phyloP scores from a whole-genome alignment of 1,284 basidiomycete species.

The Phaffia rhodozyma region DNA sequence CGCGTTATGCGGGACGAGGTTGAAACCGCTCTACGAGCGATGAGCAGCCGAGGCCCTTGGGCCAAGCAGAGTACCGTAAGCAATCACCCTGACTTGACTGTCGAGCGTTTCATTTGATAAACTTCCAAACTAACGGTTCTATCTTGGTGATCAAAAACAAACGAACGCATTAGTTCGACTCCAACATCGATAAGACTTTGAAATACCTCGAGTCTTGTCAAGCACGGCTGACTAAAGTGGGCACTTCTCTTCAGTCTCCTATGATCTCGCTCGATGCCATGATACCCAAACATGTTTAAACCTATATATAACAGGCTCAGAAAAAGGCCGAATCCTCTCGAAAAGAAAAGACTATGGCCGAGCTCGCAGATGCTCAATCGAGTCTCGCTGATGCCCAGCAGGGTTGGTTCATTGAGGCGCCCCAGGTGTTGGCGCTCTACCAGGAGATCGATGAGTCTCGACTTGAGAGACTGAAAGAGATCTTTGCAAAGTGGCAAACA shows the following conservation, averaged over 20 bases:
- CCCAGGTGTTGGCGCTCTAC: slow-evolving; percentile 32
- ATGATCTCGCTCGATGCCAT: slow-evolving; percentile 2
- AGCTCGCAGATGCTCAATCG: slow-evolving; percentile 27
- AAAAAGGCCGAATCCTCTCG: slow-evolving; percentile 24
- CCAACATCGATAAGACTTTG: slow-evolving; percentile 31
- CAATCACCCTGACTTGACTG: background rate
- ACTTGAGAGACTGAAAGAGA: slow-evolving; percentile 32
- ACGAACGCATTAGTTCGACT: slow-evolving; percentile 20
- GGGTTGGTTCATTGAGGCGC: slow-evolving; percentile 22
- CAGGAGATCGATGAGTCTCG: slow-evolving; percentile 33
- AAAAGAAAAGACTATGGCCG: slow-evolving; percentile 20
- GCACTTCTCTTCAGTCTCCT: background rate
- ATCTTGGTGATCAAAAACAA: no score
- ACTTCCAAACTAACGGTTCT: background rate
- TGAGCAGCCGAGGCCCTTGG: slow-evolving; percentile 12
- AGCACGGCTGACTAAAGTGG: slow-evolving; percentile 15
- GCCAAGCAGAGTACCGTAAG: slow-evolving; percentile 9
- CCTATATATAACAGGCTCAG: slow-evolving; percentile 25
- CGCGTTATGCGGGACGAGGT: slow-evolving; percentile 17
- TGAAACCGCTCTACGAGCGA: slow-evolving; percentile 7
- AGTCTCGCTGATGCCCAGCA: slow-evolving; percentile 29
- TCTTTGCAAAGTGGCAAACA: slow-evolving; percentile 34
- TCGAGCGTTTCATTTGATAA: background rate
- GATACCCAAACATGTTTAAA: background rate
- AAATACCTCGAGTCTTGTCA: slow-evolving; percentile 33